These are phyloP conservation scores for Metschnikowia aberdeeniae DNA, from an alignment of 805 yeast species.

Conservation along the genomic window DNA sequence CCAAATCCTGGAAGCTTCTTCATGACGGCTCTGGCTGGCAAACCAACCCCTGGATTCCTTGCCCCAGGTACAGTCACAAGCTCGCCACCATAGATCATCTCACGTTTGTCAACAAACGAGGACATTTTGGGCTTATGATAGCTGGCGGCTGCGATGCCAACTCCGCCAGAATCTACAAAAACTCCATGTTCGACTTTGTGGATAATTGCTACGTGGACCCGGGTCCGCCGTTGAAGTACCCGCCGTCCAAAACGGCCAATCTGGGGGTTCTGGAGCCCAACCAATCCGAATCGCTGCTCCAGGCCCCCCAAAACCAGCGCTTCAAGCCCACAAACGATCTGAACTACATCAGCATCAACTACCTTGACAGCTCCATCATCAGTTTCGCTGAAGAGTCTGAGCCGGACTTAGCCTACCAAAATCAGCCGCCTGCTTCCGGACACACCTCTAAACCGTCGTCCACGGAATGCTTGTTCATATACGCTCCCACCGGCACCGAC, in stretches of 20 bases:
- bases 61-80: conserved; percentile 51
- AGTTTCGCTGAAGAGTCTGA: conserved; percentile 24
- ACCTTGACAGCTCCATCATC: conserved; percentile 31
- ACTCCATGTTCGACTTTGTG: conserved; percentile 44
- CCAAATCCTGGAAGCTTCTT: conserved; percentile 51
- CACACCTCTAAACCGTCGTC: not conserved
- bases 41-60: conserved; percentile 20
- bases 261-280: conserved; percentile 1
- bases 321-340: conserved; percentile 15
- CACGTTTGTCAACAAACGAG: conserved; percentile 31
- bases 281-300: not conserved
- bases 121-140: conserved; percentile 48
- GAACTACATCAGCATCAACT: conserved; percentile 26
- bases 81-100: conserved; percentile 40
- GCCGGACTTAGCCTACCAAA: not conserved
- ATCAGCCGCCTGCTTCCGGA: not conserved
- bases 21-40: conserved; percentile 33
- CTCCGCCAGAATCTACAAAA: conserved; percentile 29
- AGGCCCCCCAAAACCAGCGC: conserved; percentile 2
- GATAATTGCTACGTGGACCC: conserved; percentile 30
- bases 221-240: conserved; percentile 13
- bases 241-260: conserved; percentile 1
- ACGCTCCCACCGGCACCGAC: conserved; percentile 25
- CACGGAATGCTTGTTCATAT: conserved; percentile 29
- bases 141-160: conserved; percentile 48